Base-by-base conservation (phyloP, 495 filamentous ascomycete genomes). In the Chaetomidium leptoderma region DNA sequence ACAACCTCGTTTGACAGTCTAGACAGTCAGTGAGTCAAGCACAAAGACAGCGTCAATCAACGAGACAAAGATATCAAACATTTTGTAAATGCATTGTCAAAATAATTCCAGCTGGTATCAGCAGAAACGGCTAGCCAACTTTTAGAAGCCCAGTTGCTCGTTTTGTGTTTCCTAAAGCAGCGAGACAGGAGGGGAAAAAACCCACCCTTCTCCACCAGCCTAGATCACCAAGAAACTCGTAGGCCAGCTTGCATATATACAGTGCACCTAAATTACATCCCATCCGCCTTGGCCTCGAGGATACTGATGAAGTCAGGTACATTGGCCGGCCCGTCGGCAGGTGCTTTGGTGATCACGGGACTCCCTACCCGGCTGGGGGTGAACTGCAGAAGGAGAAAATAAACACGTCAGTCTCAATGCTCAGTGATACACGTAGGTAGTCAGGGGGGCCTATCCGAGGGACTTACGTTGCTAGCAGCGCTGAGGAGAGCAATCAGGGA, bases 401-500 rank as follows among this genome's bases (percentile, higher is more conserved):
- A n/a, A 44, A 60, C 35, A 50, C 30, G 26, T 55, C 36, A 33
- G 57, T 66, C 43, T 58, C 46, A 56, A 59, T 45, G 23, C 29
- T 21, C 43, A 26, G 39, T 6, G 40, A n/a, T 24, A 14, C 30
- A 52, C n/a, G n/a, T n/a, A n/a, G n/a, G 10, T 23, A 16, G 4
- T 19, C 2, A n/a, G 7, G 30, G 10, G 27, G 3, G 32, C 29
- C n/a, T n/a, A n/a, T n/a, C n/a, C 21, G 29, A 42, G 8, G 11
- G 24, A 81, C 88, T 82, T 81, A 93, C 92, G 63, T 87, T 93
- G 75, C 83, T 88, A 32, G 93, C 93, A 32, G 93, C 93, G 54
- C 84, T 85, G 65, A 98, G 76, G 44, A 97, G 78, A 39, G 93
- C 92, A 69, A 92, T 89, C 68, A 98, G 79, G 72, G 86, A 91